Evolutionary conservation across 1,284 basidiomycete genomes (phyloP).

Genomic region (Malassezia arunalokei): DNA sequence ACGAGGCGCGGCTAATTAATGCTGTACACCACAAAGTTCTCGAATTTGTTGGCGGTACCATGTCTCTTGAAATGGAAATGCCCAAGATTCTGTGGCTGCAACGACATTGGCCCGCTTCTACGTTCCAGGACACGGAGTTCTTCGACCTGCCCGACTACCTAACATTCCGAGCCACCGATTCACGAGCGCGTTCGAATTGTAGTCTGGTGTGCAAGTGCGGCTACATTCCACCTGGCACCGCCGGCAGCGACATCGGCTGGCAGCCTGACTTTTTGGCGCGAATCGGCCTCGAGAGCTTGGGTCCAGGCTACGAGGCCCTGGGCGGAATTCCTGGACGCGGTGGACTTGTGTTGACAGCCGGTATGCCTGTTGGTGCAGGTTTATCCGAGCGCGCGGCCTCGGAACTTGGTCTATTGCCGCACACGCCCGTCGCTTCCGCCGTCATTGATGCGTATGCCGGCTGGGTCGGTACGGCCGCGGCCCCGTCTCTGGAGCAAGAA

Average conservation of each 20-base stretch:
- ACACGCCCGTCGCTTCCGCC: conserved; percentile 86
- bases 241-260: conserved; percentile 37
- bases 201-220: conserved; percentile 94
- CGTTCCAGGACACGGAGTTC: conserved; percentile 76
- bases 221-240: conserved; percentile 61
- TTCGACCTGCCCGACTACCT: conserved; percentile 96
- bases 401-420: conserved; percentile 71
- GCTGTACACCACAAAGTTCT: conserved; percentile 69
- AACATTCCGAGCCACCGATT: conserved; percentile 76
- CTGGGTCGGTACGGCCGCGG: conserved; percentile 95
- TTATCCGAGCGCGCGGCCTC: conserved; percentile 65
- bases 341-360: conserved; percentile 68
- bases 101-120: conserved; percentile 62
- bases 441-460: conserved; percentile 97
- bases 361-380: conserved; percentile 75
- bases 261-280: conserved; percentile 37
- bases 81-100: conserved; percentile 95
- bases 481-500: conserved; percentile 52
- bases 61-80: conserved; percentile 55
- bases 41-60: conserved; percentile 87
- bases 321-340: conserved; percentile 58
- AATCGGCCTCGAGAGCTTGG: conserved; percentile 46
- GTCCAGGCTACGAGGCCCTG: conserved; percentile 61
- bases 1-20: conserved; percentile 83
- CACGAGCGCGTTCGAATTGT: conserved; percentile 71